Evolutionary conservation across 164 flowering plant species (phyloP).

Genomic region (Cinnamomum micranthum): DNA sequence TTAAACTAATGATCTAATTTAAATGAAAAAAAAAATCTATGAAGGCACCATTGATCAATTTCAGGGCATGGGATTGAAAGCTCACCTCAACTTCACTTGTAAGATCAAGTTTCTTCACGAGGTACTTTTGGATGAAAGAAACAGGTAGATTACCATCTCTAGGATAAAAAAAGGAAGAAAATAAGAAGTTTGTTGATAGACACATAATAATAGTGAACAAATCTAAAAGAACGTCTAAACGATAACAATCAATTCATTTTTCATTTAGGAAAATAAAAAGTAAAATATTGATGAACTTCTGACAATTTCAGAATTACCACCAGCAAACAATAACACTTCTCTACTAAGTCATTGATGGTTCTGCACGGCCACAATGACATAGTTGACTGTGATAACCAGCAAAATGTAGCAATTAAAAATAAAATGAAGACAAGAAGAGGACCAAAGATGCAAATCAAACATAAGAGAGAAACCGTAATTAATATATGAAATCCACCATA

Average conservation of each 20-base stretch:
- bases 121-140: conserved; percentile 75
- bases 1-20: not conserved
- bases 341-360: not conserved
- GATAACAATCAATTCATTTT: not conserved
- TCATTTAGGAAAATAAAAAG: too few species aligned
- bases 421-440: not conserved
- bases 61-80: not conserved
- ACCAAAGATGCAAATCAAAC: not conserved
- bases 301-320: not conserved
- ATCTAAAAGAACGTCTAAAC: not conserved
- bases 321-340: not conserved
- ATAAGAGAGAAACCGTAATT: not conserved
- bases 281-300: too few species aligned
- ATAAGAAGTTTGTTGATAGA: not conserved
- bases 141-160: conserved; percentile 82
- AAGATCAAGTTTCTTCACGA: conserved; percentile 75
- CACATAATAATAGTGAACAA: too few species aligned
- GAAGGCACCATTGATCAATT: not conserved
- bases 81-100: conserved; percentile 76
- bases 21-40: not conserved
- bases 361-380: not conserved
- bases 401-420: not conserved
- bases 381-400: not conserved
- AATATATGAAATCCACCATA: not conserved
- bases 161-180: conserved; percentile 12